Conservation (phyloP, 257 asterid species). For the Petrea volubilis region DNA sequence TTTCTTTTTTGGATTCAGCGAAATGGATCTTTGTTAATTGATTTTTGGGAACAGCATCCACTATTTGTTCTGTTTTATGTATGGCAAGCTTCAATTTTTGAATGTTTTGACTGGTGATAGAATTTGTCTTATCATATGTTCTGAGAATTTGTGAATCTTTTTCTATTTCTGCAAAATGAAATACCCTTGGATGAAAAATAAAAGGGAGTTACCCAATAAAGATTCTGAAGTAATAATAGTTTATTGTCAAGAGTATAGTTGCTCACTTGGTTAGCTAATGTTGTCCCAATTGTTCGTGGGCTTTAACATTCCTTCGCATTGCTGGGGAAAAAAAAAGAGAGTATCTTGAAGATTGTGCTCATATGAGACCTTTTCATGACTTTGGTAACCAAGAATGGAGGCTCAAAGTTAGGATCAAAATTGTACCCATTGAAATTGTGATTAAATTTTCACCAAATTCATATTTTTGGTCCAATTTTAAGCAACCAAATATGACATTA, state of each 20-base stretch:
- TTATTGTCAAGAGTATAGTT: not conserved
- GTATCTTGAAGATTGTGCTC: not conserved
- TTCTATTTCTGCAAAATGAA: not conserved
- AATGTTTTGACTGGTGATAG: not conserved
- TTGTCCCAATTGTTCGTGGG: not conserved
- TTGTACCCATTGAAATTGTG: not conserved
- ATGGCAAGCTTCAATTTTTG: slow-evolving; percentile 11
- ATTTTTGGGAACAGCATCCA: not conserved
- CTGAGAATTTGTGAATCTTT: not conserved
- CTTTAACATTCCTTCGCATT: not conserved
- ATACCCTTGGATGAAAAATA: not conserved
- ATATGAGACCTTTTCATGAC: not conserved
- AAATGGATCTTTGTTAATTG: not conserved
- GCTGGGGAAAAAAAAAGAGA: too few relatives aligned
- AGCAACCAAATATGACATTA: not conserved
- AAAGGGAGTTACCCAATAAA: not conserved
- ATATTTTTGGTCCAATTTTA: not conserved
- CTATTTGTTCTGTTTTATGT: not conserved
- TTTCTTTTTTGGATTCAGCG: not conserved
- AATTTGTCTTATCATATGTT: not conserved
- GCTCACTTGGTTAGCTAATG: not conserved
- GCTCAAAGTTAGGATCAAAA: not conserved
- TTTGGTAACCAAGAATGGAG: not conserved
- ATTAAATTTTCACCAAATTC: not conserved
- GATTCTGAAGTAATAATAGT: not conserved